Evolutionary conservation across 1,139 yeast genomes (phyloP).

Genomic region (Pichia sp.): DNA sequence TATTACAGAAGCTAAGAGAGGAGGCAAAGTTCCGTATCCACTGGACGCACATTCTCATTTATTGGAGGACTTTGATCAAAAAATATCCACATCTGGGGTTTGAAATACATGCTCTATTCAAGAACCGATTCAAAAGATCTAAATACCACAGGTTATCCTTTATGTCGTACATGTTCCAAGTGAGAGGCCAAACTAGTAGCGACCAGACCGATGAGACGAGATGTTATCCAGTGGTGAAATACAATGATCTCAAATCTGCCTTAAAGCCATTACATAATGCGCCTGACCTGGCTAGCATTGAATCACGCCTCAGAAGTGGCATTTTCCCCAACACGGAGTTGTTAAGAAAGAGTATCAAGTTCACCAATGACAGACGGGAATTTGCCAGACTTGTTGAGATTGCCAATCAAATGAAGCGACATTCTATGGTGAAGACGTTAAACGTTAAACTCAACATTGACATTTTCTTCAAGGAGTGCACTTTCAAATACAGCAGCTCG

Average conservation of each 20-base stretch:
- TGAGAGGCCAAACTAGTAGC: slow-evolving; percentile 5
- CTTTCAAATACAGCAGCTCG: slow-evolving; percentile 8
- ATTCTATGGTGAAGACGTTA: slow-evolving; percentile 8
- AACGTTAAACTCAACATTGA: slow-evolving; percentile 14
- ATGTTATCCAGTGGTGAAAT: slow-evolving; percentile 9
- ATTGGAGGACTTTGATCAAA: slow-evolving; percentile 18
- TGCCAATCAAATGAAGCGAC: slow-evolving; percentile 12
- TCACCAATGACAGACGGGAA: slow-evolving; percentile 13
- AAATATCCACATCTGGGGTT: slow-evolving; percentile 18
- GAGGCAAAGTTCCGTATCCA: slow-evolving; percentile 8
- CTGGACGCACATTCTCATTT: slow-evolving; percentile 12
- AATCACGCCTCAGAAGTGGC: slow-evolving; percentile 19
- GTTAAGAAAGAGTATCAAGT: slow-evolving; percentile 16
- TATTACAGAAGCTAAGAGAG: slow-evolving; percentile 7
- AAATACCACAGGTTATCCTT: slow-evolving; percentile 10
- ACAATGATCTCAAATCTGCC: slow-evolving; percentile 8
- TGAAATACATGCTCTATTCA: slow-evolving; percentile 9
- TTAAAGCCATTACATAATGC: slow-evolving; percentile 8
- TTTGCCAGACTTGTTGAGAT: slow-evolving; percentile 13
- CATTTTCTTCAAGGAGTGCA: slow-evolving; percentile 18
- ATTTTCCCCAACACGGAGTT: slow-evolving; percentile 19
- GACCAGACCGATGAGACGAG: slow-evolving; percentile 1
- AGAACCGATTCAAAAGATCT: slow-evolving; percentile 6
- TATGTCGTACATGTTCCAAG: slow-evolving; percentile 5
- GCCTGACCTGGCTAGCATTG: slow-evolving; percentile 17